Evolutionary conservation across 1,284 basidiomycete species (phyloP).

Genomic region (Xerocomus nothofagi): DNA sequence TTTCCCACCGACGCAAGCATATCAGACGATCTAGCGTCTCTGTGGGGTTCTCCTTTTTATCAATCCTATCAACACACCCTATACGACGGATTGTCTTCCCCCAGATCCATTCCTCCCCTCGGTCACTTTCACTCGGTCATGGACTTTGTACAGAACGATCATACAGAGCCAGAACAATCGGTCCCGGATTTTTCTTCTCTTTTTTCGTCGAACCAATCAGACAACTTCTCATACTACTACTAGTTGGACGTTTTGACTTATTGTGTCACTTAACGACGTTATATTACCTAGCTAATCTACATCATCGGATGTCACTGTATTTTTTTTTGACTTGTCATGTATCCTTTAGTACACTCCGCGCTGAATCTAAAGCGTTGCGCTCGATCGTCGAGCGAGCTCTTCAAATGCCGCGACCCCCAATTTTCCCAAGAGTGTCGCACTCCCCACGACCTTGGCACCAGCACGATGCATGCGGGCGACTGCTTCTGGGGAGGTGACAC

Average conservation of each 20-base stretch:
- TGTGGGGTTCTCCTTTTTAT: constrained; percentile 5
- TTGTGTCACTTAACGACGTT: constrained; percentile 30
- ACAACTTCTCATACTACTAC: constrained; percentile 22
- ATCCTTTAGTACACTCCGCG: constrained; percentile 9
- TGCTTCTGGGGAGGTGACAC: constrained; percentile 62
- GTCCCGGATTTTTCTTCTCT: constrained; percentile 19
- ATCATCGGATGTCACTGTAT: constrained; percentile 22
- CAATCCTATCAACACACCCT: constrained; percentile 7
- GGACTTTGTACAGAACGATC: constrained; percentile 9
- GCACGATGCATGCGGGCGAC: constrained; percentile 64
- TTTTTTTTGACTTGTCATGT: constrained; percentile 17
- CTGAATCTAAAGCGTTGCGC: constrained; percentile 10
- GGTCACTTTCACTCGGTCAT: constrained; percentile 14
- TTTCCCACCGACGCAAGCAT: not conserved
- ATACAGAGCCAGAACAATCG: constrained; percentile 5
- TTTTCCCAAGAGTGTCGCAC: constrained; percentile 71
- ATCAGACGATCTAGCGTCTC: not conserved
- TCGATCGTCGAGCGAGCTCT: constrained; percentile 35
- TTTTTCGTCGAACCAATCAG: constrained; percentile 26
- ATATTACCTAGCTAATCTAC: constrained; percentile 19
- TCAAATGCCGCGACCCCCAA: constrained; percentile 68
- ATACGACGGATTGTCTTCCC: not conserved
- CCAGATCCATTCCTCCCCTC: not conserved
- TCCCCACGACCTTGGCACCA: constrained; percentile 70
- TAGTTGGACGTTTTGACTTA: constrained; percentile 29